phyloP scores from a whole-genome alignment of 495 filamentous ascomycete genomes.

The Viridothelium virens region DNA sequence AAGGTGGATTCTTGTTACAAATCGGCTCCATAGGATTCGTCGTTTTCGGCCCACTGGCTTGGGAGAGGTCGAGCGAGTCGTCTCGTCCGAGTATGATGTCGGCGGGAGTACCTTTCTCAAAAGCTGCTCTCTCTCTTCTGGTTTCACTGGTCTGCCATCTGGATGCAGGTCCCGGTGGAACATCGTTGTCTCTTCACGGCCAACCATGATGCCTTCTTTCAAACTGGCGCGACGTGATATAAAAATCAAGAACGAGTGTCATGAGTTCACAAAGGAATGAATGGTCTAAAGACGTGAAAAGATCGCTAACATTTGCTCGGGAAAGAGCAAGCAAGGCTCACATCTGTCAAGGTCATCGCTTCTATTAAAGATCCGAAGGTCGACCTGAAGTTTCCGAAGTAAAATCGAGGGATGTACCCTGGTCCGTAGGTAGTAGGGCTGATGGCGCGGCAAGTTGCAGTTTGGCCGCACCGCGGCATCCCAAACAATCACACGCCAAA shows the following conservation, averaged over 20 bases:
- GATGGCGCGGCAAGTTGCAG: slow-evolving; percentile 2
- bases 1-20: slow-evolving; percentile 43
- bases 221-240: background rate
- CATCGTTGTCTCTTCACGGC: slow-evolving; percentile 45
- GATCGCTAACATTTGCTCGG: background rate
- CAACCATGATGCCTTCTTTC: slow-evolving; percentile 42
- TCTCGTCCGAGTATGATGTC: slow-evolving; percentile 31
- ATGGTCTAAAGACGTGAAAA: background rate
- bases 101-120: slow-evolving; percentile 66
- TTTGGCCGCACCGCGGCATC: background rate
- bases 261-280: background rate
- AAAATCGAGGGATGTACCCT: background rate
- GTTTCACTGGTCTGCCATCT: slow-evolving; percentile 50
- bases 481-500: background rate
- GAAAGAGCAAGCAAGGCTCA: background rate
- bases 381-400: background rate
- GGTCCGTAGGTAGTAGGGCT: background rate
- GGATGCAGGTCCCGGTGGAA: slow-evolving; percentile 56
- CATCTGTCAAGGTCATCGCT: background rate
- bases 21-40: background rate
- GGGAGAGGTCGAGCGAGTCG: background rate
- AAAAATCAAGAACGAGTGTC: background rate
- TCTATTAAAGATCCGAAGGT: background rate
- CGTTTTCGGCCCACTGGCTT: background rate
- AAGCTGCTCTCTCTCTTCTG: slow-evolving; percentile 59